Base-by-base conservation (phyloP, 768 basidiomycete species). In the Trametes cubensis region DNA sequence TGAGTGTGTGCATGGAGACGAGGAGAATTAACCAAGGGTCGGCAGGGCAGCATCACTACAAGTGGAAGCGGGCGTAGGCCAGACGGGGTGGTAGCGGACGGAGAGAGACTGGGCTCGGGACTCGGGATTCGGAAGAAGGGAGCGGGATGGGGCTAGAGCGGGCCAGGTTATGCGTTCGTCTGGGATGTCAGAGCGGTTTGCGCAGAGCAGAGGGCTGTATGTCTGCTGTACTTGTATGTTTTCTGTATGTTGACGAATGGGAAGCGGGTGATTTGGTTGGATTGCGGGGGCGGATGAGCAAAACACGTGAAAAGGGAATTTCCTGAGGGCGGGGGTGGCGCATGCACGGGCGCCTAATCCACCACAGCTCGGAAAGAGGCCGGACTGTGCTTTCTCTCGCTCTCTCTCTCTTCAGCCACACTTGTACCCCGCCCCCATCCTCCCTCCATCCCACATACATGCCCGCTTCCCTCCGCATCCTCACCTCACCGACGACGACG, bases 31-130 rank as follows among this genome's bases (percentile, higher is more conserved):
- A 3, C 3, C 6, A n/a, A 23, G 18, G 15, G 38, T 30, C 20
- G 42, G 20, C 60, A 70, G 67, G 67, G 34, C 28, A 60, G 38
- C 66, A 64, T 57, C 69, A 68, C 60, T 60, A 64, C 62, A 67
- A 70, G 55, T 68, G 67, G 69, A 67, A 62, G 52, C 64, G 63
- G 23, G 69, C 69, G 57, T 67, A 55, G 39, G 34, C 34, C 10
- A 34, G 34, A 34, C 6, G 34, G 34, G 34, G 11, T 34, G 34
- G 34, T 34, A 34, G 34, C 28, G 28, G 34, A 5, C 11, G 34
- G 4, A 34, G 34, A 6, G 34, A 11, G 34, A 34, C 34, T 34
- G 34, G 34, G 34, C 34, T 34, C 34, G 34, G 34, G 34, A 34
- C 34, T 34, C 34, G 34, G 34, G 34, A 34, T 11, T 34, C 34